These are phyloP conservation scores for Lyophyllum shimeji DNA, from an alignment of 768 basidiomycete genomes.

Conservation along the genomic window DNA sequence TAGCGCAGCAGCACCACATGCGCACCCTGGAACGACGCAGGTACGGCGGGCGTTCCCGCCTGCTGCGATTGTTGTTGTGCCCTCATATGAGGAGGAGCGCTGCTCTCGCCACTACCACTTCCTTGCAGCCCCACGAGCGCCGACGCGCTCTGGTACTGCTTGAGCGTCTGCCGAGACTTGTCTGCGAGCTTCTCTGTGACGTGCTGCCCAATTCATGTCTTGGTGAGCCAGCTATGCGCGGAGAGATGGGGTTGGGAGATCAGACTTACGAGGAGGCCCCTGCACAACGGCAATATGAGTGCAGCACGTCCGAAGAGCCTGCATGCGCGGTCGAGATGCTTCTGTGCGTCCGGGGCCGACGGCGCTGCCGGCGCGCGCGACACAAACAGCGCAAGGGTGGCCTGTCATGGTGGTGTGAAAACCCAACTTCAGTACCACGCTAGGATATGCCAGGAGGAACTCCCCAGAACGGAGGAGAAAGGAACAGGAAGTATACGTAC, in stretches of 20 bases:
- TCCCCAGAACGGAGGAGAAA: too few species aligned
- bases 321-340: constrained; percentile 58
- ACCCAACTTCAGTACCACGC: too few species aligned
- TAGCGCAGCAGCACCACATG: constrained; percentile 33
- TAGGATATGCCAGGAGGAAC: too few species aligned
- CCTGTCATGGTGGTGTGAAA: too few species aligned
- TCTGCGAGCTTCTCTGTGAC: constrained; percentile 45
- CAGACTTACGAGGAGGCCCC: constrained; percentile 55
- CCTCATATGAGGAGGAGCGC: too few species aligned
- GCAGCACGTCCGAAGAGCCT: constrained; percentile 58
- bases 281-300: constrained; percentile 57
- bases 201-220: neutral
- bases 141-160: constrained; percentile 28
- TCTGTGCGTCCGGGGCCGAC: constrained; percentile 57
- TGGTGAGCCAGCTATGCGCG: neutral
- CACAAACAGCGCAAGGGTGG: constrained; percentile 64
- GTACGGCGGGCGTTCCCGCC: constrained; percentile 5
- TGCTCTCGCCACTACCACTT: neutral
- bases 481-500: constrained; percentile 42
- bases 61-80: neutral
- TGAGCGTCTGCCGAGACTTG: constrained; percentile 46
- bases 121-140: neutral
- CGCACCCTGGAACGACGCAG: constrained; percentile 34
- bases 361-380: constrained; percentile 60
- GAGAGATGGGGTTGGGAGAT: neutral